Evolutionary conservation across 371 early-diverging fungal species (phyloP), one percentile per base, ranked within the genome.

Genomic region (Chytridium lagenaria): DNA sequence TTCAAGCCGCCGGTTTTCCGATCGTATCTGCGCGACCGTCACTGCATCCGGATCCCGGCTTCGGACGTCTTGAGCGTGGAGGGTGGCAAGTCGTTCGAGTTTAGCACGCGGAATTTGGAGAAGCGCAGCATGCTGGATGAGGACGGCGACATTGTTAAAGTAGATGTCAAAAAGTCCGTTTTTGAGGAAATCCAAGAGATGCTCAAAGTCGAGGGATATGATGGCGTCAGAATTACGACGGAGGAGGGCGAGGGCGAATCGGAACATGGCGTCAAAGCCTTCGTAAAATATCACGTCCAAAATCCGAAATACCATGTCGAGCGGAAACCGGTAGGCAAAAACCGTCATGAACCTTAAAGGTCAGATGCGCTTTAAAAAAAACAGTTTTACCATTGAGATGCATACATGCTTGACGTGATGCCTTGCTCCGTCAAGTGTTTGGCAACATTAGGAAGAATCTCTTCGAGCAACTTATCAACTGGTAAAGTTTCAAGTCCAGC

Each of bases 251-350:
- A 96, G 78, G 0, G 95, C 89, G 50, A 97, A 90, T 2, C 92
- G 86, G 73, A 94, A 86, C 33, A 96, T 80, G 0, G 90, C 81
- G 65, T 95, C 95, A 30, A 92, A 77, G 1, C 98, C 98, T 78
- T 97, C 95, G n/a, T 93, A 92, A 69, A 98, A 90, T 23, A 98
- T 85, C 38, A 95, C 86, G 78, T 98, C 98, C 71, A 93, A 92
- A 50, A 98, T 90, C 0, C 97, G 88, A 77, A 91, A 92, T 2
- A 96, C 95, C 66, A 94, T 80, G 23, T 90, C 87, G 30, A 97
- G 81, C 0, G 98, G 97, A 77, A 97, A 94, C 37, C 92, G 91
- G 86, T 93, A 97, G 0, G 97, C 95, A 84, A 98, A 97, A 67
- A 96, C 74, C 0, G 98, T 96, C 90, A 95, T 90, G 82, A 97